A percentile compares a stretch with the other conserved stretches of the same genome.
Conservation (phyloP, 2,329 filamentous ascomycete species). For the Pseudocercospora eumusae region DNA sequence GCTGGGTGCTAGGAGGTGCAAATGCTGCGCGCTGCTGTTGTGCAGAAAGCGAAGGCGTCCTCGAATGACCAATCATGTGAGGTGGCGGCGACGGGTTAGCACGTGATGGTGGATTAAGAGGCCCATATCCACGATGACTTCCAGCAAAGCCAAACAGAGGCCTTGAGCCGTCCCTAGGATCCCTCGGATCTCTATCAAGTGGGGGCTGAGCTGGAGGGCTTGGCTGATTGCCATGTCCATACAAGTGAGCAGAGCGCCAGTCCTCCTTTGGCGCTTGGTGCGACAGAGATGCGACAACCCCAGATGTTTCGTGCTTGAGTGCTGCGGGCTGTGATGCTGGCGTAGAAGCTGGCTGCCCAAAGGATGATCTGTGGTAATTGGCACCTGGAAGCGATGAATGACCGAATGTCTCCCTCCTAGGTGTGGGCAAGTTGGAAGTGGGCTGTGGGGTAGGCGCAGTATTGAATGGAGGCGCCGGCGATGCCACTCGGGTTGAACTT, state of each 20-base stretch:
- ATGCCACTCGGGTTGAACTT: slow-evolving; percentile 30
- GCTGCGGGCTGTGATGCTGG: slow-evolving; percentile 25
- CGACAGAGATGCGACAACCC: slow-evolving; percentile 19
- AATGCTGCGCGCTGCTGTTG: slow-evolving; percentile 29
- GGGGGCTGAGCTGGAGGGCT: slow-evolving; percentile 31
- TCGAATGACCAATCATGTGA: slow-evolving; percentile 36
- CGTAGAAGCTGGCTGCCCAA: slow-evolving; percentile 28
- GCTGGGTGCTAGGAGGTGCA: slow-evolving; percentile 27
- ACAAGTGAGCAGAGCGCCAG: slow-evolving; percentile 29
- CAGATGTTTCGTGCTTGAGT: slow-evolving; percentile 35
- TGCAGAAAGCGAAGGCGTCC: slow-evolving; percentile 37
- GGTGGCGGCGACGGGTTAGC: slow-evolving; percentile 43
- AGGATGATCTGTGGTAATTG: slow-evolving; percentile 30
- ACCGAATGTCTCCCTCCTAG: slow-evolving; percentile 33
- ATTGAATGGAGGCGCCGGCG: slow-evolving; percentile 28
- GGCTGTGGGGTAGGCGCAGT: slow-evolving; percentile 23
- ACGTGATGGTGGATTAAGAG: slow-evolving; percentile 34
- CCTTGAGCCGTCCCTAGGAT: slow-evolving; percentile 19
- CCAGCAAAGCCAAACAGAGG: slow-evolving; percentile 32
- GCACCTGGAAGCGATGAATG: slow-evolving; percentile 34
- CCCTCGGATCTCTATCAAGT: slow-evolving; percentile 35
- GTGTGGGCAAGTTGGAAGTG: slow-evolving; percentile 25
- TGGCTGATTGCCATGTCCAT: slow-evolving; percentile 25
- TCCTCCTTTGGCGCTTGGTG: slow-evolving; percentile 32
- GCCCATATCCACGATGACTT: slow-evolving; percentile 35